A percentile compares a stretch with the other conserved stretches of the same genome.
These are phyloP conservation scores for Arabidopsis hybrid DNA, from an alignment of 441 rosid species.

Conservation along the genomic window DNA sequence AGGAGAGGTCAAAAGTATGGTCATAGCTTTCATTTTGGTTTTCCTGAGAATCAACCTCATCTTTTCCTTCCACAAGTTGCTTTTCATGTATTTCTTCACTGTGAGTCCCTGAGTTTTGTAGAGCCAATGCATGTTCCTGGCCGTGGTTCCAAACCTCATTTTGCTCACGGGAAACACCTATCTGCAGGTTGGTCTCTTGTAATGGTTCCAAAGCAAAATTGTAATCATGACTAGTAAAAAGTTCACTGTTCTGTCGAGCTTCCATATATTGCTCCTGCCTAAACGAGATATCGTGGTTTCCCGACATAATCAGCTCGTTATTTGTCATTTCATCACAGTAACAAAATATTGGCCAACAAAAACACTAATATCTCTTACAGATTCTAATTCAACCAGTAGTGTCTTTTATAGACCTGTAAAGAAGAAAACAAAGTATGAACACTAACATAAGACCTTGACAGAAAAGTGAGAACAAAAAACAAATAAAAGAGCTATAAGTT, in stretches of 20 bases:
- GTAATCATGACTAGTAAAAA: conserved; percentile 47
- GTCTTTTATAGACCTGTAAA: conserved; percentile 14
- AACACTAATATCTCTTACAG: conserved; percentile 3
- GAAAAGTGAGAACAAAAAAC: conserved; percentile 3
- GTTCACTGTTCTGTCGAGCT: conserved; percentile 45
- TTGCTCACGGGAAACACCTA: conserved; percentile 48
- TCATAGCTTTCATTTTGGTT: conserved; percentile 45
- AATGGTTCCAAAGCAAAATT: conserved; percentile 45
- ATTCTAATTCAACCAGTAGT: background rate
- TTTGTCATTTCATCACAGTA: conserved; percentile 50
- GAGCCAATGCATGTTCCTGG: conserved; percentile 40
- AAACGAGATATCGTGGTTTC: conserved; percentile 43
- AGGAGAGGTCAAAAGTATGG: conserved; percentile 40
- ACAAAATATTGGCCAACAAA: background rate
- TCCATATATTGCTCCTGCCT: conserved; percentile 49
- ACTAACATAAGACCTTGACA: background rate
- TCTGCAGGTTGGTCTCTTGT: conserved; percentile 47
- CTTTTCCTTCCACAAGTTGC: conserved; percentile 42
- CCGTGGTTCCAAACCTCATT: conserved; percentile 41
- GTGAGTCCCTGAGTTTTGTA: conserved; percentile 31
- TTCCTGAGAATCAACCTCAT: conserved; percentile 46
- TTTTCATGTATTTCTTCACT: conserved; percentile 27
- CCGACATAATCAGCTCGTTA: conserved; percentile 50
- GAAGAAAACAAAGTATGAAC: conserved; percentile 5
- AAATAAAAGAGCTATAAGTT: too few species aligned